Evolutionary conservation across 2,329 filamentous ascomycete species (phyloP), one percentile per base, ranked within the genome.

Genomic region (Aphanoascus verrucosus): DNA sequence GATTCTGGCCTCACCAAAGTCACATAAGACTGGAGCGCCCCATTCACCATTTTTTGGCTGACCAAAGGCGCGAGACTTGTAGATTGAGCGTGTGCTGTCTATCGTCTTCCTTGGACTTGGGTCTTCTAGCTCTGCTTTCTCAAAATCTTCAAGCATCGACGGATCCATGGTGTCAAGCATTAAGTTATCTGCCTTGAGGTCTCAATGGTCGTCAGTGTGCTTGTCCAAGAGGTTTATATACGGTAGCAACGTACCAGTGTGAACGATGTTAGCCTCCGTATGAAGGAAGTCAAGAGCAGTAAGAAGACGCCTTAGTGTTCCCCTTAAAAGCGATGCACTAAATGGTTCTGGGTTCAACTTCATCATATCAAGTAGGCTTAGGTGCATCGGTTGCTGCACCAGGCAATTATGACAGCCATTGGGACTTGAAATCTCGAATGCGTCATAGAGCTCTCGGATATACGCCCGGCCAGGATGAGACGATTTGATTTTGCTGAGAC

Each of bases 301-400:
- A 19, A 56, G 44, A 20, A 56, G 17, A 31, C 37, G 48, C 35
- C 34, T 54, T 8, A 56, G 12, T 20, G 34, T 46, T 35, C 41
- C 28, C 44, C 52, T 55, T n/a, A 56, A 47, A 5, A 56, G 46
- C n/a, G 43, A 41, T 5, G 49, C n/a, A 37, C 17, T 40, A 64
- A 49, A 68, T 50, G 48, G 57, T n/a, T 37, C 62, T 53, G 60
- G 47, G 40, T 61, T 62, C n/a, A 60, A 7, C 48, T 50, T 40
- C 56, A 61, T 60, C 58, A 69, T 66, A 4, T 71, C 68, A 5
- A 65, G 61, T 2, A 64, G 58, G 1, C 57, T 64, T 60, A 62
- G 63, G 41, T 59, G 48, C 59, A 67, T 63, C 19, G 64, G 65
- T 19, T 61, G 61, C 15, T 63, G 61, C 3, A 68, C 59, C 2